Base-by-base conservation (phyloP, 345 rosid genomes). In the Cardamine chenopodiifolia region DNA sequence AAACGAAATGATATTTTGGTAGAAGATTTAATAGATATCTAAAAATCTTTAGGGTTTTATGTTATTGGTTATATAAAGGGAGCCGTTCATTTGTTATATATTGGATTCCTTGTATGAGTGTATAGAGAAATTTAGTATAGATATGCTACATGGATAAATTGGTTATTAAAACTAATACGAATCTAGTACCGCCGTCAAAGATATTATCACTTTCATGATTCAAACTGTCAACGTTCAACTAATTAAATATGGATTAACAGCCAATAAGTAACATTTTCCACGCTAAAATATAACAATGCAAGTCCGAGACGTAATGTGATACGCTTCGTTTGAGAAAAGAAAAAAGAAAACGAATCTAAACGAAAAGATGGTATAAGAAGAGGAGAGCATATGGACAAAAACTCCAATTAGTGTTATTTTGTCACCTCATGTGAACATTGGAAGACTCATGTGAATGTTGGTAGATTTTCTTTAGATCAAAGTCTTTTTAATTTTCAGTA, bases 381-480 rank as follows among this genome's bases (percentile, higher is more conserved):
- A 66, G 35, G 14, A 66, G 77, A 50, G 81, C 54, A 72, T 71
- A 71, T 40, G 10, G 77, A 78, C 81, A 78, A 78, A 59, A 58
- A 42, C 50, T 25, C 32, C 76, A 71, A 78, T 71, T 58, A 72
- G 72, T 66, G 77, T 50, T 44, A 71, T 56, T 74, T 77, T 77
- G 80, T 77, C 77, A 15, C 76, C 77, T 77, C 77, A 78, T 78
- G 81, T 78, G 81, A 78, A 76, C 80, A 76, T 76, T 76, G 15
- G 44, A 59, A 59, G 73, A 59, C 40, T 78, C 81, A 71, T 78
- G 81, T 78, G 81, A 60, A 50, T 62, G 48, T 32, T 53, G 31
- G 13, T 68, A n/a, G 17, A 39, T 39, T 44, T 22, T 64, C 25
- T 53, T 22, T 15, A 34, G 12, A 56, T 56, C 25, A 8, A 34